These are phyloP conservation scores for Imleria badia DNA, from an alignment of 768 basidiomycete species.

Conservation along the genomic window DNA sequence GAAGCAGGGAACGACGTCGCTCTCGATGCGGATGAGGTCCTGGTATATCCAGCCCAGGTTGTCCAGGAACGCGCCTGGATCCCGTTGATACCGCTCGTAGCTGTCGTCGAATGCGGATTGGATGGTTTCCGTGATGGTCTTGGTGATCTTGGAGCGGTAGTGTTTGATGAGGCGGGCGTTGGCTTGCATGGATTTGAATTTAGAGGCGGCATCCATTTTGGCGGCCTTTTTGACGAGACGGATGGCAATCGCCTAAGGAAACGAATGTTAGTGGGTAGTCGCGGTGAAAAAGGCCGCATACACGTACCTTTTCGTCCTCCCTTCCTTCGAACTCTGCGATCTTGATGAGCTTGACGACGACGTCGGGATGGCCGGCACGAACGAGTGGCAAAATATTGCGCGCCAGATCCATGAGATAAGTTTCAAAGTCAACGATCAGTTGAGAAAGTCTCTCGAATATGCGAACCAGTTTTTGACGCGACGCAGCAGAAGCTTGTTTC, in stretches of 20 bases:
- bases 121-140: slow-evolving; percentile 77
- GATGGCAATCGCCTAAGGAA: slow-evolving; percentile 80
- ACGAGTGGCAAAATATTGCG: slow-evolving; percentile 77
- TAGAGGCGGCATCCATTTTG: slow-evolving; percentile 88
- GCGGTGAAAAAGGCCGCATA: not conserved
- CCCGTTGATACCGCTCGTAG: slow-evolving; percentile 57
- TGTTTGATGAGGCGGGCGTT: slow-evolving; percentile 93
- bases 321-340: slow-evolving; percentile 90
- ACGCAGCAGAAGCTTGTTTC: slow-evolving; percentile 70
- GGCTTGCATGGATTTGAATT: slow-evolving; percentile 91
- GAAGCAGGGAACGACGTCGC: slow-evolving; percentile 87
- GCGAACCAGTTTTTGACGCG: slow-evolving; percentile 64
- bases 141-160: slow-evolving; percentile 87
- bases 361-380: slow-evolving; percentile 73
- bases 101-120: slow-evolving; percentile 66
- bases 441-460: slow-evolving; percentile 86
- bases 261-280: not conserved
- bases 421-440: slow-evolving; percentile 80
- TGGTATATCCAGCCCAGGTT: slow-evolving; percentile 89
- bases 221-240: slow-evolving; percentile 92
- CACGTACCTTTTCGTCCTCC: slow-evolving; percentile 89
- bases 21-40: slow-evolving; percentile 90
- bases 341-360: slow-evolving; percentile 91
- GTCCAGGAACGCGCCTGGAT: slow-evolving; percentile 74
- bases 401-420: slow-evolving; percentile 76